Percentiles rank a stretch among this genome's conserved stretches.
These are phyloP conservation scores for Carex myosuroides DNA, from an alignment of 176 grass and related monocot species.

Conservation along the genomic window DNA sequence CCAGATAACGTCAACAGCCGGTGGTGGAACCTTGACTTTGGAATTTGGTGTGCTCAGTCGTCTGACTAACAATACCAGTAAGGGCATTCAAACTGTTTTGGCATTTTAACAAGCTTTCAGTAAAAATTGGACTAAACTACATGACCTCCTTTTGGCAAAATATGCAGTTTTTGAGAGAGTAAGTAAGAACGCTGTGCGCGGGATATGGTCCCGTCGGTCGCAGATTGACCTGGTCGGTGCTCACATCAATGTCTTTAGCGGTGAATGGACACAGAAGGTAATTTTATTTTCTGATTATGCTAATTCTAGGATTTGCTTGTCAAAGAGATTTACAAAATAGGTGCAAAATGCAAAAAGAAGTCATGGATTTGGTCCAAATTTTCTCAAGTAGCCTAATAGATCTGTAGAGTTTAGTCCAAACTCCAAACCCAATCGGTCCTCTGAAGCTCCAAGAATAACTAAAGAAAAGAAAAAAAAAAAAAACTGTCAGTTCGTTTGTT, in stretches of 20 bases:
- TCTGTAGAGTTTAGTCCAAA: neutral
- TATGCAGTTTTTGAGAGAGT: conserved; percentile 90
- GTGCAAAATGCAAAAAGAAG: neutral
- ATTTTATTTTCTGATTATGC: neutral
- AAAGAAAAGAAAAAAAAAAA: neutral
- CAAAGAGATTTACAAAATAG: neutral
- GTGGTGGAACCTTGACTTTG: conserved; percentile 89
- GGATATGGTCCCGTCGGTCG: conserved; percentile 84
- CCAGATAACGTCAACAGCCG: conserved; percentile 95
- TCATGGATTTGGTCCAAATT: neutral
- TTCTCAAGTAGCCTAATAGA: neutral
- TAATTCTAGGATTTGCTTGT: neutral
- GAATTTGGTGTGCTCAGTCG: conserved; percentile 91
- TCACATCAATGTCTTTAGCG: conserved; percentile 95
- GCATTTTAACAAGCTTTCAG: neutral
- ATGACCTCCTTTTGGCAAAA: conserved; percentile 1
- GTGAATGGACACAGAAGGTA: conserved; percentile 99
- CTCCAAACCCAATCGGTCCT: neutral
- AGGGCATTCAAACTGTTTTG: conserved; percentile 25
- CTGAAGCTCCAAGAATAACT: neutral
- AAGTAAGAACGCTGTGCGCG: conserved; percentile 84
- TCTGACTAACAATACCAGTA: conserved; percentile 75
- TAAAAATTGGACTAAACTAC: neutral
- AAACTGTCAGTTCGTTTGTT: neutral
- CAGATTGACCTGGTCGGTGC: conserved; percentile 94